Conservation (phyloP, 371 early-diverging fungal genomes). For the Zancudomyces culisetae region DNA sequence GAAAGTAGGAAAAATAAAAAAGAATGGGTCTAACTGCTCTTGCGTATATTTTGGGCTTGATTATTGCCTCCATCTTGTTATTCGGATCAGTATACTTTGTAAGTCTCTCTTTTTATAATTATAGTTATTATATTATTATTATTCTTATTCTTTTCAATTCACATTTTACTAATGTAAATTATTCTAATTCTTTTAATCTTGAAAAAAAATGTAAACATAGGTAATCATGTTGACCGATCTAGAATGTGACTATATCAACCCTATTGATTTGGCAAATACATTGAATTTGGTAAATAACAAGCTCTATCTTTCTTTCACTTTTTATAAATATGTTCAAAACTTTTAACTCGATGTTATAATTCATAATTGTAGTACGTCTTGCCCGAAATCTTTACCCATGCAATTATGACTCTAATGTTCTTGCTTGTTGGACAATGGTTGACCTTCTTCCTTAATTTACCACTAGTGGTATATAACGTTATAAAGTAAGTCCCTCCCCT, state of each 20-base stretch:
- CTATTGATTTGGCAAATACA: constrained; percentile 89
- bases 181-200: constrained; percentile 7
- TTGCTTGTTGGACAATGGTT: constrained; percentile 71
- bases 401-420: constrained; percentile 59
- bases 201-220: constrained; percentile 29
- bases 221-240: constrained; percentile 83
- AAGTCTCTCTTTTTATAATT: constrained; percentile 6
- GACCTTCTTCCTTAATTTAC: constrained; percentile 66
- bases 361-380: constrained; percentile 63
- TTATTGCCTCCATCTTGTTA: constrained; percentile 72
- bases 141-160: neutral
- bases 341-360: too few species aligned
- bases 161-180: constrained; percentile 8
- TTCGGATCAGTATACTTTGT: constrained; percentile 90
- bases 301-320: neutral
- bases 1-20: neutral
- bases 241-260: constrained; percentile 95
- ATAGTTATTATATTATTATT: neutral
- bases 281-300: constrained; percentile 62
- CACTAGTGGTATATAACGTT: constrained; percentile 64
- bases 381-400: constrained; percentile 76
- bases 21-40: constrained; percentile 51
- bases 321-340: too few species aligned
- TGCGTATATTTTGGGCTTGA: constrained; percentile 73
- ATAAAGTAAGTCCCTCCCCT: constrained; percentile 40